Evolutionary conservation across 139 green algal genomes (phyloP), one percentile per base, ranked within the genome.

Genomic region (Coccomyxa sp.): DNA sequence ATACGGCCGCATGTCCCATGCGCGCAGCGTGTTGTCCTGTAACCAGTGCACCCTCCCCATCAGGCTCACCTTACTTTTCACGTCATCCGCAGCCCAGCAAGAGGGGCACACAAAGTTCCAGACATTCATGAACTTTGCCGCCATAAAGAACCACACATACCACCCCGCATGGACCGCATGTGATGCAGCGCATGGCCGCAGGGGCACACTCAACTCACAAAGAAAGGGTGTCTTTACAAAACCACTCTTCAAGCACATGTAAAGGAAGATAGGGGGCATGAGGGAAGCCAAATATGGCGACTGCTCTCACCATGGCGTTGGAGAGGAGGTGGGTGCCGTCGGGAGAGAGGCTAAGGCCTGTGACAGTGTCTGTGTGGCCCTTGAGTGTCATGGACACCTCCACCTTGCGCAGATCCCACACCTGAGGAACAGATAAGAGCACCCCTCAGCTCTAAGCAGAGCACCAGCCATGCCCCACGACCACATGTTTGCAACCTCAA

Each of bases 271-370:
- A n/a, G 38, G 38, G 38, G 38, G 38, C 38, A 51, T 51, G 38
- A 51, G 38, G 38, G 38, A 51, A 3, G 38, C 38, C 38, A 7
- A 51, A 51, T 51, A 51, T 51, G 38, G 38, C 38, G 9, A 28
- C 9, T 1, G 21, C 63, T 1, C 77, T 67, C 77, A 81, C 77
- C 94, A 98, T 98, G n/a, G 87, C 82, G 89, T 99, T 99, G 31
- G 88, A 95, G 0, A 99, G 93, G 82, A 99, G 89, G 89, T 97
- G 92, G 14, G 85, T 89, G 76, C 95, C 97, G 57, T 97, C 94
- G 23, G 95, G 93, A 66, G 86, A 95, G n/a, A 98, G 28, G 18
- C 83, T 58, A 83, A 98, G 89, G 38, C 95, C 96, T 23, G 96
- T 98, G 71, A 98, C 83, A 16, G 86, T 95, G 88, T 97, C 89